phyloP scores from a whole-genome alignment of 1,139 yeast species.

The Saccharomycopsis phalli region DNA sequence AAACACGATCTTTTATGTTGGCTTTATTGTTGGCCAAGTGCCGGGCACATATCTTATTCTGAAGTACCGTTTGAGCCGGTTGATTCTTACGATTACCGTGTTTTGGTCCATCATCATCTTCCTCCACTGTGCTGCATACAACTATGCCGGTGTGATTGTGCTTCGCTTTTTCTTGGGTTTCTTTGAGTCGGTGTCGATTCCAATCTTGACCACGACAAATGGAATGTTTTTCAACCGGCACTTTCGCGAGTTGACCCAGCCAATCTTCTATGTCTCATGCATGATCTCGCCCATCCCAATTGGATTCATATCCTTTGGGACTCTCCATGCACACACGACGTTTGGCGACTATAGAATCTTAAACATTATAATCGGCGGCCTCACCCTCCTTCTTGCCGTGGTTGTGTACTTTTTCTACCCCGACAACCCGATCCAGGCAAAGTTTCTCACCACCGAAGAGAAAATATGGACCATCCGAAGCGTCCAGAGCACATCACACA shows the following conservation, averaged over 20 bases:
- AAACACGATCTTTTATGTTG: conserved; percentile 37
- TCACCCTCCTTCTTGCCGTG: conserved; percentile 31
- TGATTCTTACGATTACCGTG: conserved; percentile 28
- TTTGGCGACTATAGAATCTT: conserved; percentile 34
- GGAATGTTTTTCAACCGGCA: conserved; percentile 36
- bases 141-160: conserved; percentile 34
- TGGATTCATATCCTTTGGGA: conserved; percentile 40
- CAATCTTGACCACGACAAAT: conserved; percentile 33
- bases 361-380: conserved; percentile 36
- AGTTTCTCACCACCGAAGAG: conserved; percentile 32
- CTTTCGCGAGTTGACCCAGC: conserved; percentile 36
- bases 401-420: conserved; percentile 33
- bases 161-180: conserved; percentile 39
- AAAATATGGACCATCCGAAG: conserved; percentile 39
- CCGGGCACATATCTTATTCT: conserved; percentile 29
- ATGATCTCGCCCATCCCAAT: conserved; percentile 36
- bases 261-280: conserved; percentile 38
- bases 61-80: conserved; percentile 29
- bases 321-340: conserved; percentile 26
- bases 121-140: conserved; percentile 33
- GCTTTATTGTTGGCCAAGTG: conserved; percentile 33
- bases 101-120: conserved; percentile 35
- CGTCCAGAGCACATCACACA: conserved; percentile 33
- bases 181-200: conserved; percentile 36
- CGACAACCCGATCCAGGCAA: conserved; percentile 36